Evolutionary conservation across 2,329 filamentous ascomycete species (phyloP).

Genomic region (Pestalotiopsis sp.): DNA sequence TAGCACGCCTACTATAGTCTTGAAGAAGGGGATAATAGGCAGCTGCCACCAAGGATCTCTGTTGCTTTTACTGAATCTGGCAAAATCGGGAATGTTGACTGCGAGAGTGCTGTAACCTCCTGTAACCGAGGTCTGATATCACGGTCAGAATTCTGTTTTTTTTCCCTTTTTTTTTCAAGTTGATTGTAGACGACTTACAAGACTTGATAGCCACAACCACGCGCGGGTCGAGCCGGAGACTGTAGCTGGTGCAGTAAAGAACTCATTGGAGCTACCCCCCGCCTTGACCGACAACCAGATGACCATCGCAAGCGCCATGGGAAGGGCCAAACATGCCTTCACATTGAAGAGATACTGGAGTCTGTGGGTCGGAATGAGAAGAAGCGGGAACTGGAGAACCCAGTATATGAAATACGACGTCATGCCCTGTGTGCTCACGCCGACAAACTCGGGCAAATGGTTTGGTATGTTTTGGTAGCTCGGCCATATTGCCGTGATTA

Average conservation of each 20-base stretch:
- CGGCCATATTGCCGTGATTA: constrained; percentile 54
- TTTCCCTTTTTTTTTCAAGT: no score
- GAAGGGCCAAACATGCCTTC: constrained; percentile 45
- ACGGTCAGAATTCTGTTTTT: background rate
- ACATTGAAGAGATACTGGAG: constrained; percentile 55
- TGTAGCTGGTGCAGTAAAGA: constrained; percentile 47
- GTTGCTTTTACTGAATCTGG: constrained; percentile 39
- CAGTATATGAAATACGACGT: constrained; percentile 62
- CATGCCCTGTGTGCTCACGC: constrained; percentile 60
- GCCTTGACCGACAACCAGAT: constrained; percentile 57
- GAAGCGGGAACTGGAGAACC: constrained; percentile 53
- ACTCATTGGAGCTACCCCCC: constrained; percentile 39
- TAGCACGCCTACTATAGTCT: constrained; percentile 47
- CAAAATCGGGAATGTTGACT: constrained; percentile 50
- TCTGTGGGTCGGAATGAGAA: constrained; percentile 58
- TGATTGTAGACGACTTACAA: constrained; percentile 19
- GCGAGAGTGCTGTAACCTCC: constrained; percentile 51
- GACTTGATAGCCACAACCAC: constrained; percentile 31
- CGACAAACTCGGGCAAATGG: constrained; percentile 49
- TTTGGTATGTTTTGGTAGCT: constrained; percentile 57
- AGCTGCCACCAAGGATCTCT: constrained; percentile 49
- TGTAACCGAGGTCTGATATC: constrained; percentile 38
- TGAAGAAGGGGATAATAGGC: constrained; percentile 49
- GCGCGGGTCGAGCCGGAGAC: constrained; percentile 36
- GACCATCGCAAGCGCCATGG: constrained; percentile 56